Evolutionary conservation across 805 yeast genomes (phyloP).

Genomic region (Candida boleticola): DNA sequence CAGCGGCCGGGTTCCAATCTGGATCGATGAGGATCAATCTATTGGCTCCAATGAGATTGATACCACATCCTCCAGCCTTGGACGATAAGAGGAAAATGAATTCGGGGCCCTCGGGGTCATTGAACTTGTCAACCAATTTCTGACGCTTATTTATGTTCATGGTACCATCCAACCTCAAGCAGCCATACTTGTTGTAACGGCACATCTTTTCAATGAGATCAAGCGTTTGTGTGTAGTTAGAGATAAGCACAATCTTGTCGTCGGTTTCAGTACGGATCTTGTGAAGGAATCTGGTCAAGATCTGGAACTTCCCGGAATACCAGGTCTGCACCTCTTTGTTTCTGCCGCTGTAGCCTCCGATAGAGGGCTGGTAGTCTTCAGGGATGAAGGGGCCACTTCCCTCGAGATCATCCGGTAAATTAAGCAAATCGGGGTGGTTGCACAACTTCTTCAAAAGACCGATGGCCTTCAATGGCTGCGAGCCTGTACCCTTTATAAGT

Average conservation of each 20-base stretch:
- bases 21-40: conserved; percentile 82
- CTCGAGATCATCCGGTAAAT: conserved; percentile 73
- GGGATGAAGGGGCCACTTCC: conserved; percentile 70
- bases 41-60: conserved; percentile 94
- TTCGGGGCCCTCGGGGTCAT: conserved; percentile 84
- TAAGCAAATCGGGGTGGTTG: conserved; percentile 86
- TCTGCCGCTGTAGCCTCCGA: conserved; percentile 36
- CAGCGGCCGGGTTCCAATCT: conserved; percentile 99
- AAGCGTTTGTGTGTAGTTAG: conserved; percentile 91
- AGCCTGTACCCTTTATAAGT: conserved; percentile 62
- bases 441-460: conserved; percentile 86
- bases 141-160: conserved; percentile 91
- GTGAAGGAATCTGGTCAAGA: conserved; percentile 79
- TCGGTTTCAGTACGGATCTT: conserved; percentile 77
- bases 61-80: conserved; percentile 99
- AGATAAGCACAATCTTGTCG: conserved; percentile 91
- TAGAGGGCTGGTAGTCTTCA: conserved; percentile 60
- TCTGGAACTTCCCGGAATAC: conserved; percentile 83
- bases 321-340: conserved; percentile 72
- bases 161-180: conserved; percentile 85
- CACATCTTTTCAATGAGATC: conserved; percentile 90
- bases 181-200: conserved; percentile 69
- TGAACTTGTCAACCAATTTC: conserved; percentile 85
- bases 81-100: conserved; percentile 87
- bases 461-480: conserved; percentile 88